Percentiles rank a stretch among this genome's conserved stretches.
These are phyloP conservation scores for Arthromyces matolae DNA, from an alignment of 768 basidiomycete species.

Conservation along the genomic window DNA sequence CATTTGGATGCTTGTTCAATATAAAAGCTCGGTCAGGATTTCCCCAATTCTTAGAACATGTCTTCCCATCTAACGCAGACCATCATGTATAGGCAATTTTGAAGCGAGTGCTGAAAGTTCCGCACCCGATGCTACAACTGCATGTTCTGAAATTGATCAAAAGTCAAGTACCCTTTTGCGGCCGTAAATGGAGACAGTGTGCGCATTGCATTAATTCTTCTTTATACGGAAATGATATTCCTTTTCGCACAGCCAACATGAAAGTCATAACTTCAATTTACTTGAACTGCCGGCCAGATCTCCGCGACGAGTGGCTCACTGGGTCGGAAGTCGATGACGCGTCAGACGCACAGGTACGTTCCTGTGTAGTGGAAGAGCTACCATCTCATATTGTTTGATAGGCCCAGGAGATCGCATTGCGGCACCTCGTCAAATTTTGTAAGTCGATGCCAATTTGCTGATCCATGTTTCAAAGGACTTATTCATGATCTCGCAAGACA, in stretches of 20 bases:
- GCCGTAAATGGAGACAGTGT: constrained; percentile 98
- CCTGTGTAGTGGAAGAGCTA: too few relatives aligned
- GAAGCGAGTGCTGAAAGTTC: constrained; percentile 90
- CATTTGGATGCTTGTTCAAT: constrained; percentile 94
- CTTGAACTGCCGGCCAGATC: constrained; percentile 92
- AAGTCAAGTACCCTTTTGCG: constrained; percentile 97
- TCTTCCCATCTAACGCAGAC: too few relatives aligned
- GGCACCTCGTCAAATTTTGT: constrained; percentile 95
- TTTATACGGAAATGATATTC: neutral
- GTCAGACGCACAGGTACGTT: constrained; percentile 77
- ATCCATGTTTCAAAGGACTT: neutral
- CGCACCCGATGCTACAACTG: constrained; percentile 90
- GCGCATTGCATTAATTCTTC: constrained; percentile 23
- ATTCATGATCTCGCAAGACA: constrained; percentile 48
- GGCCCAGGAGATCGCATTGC: constrained; percentile 94
- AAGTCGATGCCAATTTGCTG: constrained; percentile 30
- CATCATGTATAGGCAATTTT: constrained; percentile 96
- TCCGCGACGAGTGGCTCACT: constrained; percentile 96
- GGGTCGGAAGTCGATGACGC: constrained; percentile 90
- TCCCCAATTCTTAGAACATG: neutral
- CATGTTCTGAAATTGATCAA: constrained; percentile 97
- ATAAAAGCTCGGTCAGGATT: constrained; percentile 87
- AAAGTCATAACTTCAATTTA: constrained; percentile 99
- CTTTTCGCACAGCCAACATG: constrained; percentile 78
- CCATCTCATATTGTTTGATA: constrained; percentile 23